These are phyloP conservation scores for Wolfiporia cocos DNA, from an alignment of 1,284 basidiomycete genomes.

Conservation along the genomic window DNA sequence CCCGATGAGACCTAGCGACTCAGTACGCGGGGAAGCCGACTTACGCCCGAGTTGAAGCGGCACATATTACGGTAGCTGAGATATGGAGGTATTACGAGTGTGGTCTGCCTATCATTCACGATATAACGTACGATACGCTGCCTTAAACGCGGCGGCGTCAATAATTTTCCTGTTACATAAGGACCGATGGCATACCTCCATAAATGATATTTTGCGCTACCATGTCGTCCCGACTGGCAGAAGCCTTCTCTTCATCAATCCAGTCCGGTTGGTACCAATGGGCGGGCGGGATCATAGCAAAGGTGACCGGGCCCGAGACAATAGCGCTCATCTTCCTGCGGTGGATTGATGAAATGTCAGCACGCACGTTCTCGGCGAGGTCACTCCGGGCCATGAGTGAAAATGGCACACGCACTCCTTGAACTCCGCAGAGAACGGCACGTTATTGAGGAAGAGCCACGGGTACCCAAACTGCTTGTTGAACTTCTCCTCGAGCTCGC, in stretches of 20 bases:
- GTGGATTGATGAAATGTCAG: slow-evolving; percentile 26
- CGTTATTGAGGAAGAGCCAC: slow-evolving; percentile 73
- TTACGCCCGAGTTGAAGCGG: slow-evolving; percentile 86
- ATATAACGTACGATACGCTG: slow-evolving; percentile 45
- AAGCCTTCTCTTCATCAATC: slow-evolving; percentile 78
- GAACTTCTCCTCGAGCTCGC: slow-evolving; percentile 57
- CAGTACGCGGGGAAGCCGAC: slow-evolving; percentile 16
- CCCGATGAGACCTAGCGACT: not conserved
- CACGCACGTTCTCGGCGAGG: slow-evolving; percentile 35
- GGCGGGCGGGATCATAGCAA: slow-evolving; percentile 47
- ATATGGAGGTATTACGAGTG: not conserved
- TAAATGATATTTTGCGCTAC: slow-evolving; percentile 79
- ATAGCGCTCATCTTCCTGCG: slow-evolving; percentile 36
- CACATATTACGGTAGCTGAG: slow-evolving; percentile 81
- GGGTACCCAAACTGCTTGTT: slow-evolving; percentile 64
- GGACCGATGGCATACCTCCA: slow-evolving; percentile 46
- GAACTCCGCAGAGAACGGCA: slow-evolving; percentile 65
- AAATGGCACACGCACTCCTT: slow-evolving; percentile 35
- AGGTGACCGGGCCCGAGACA: slow-evolving; percentile 33
- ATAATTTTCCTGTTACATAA: slow-evolving; percentile 12
- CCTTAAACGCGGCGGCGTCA: slow-evolving; percentile 28
- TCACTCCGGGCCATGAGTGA: not conserved
- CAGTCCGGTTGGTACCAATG: slow-evolving; percentile 86
- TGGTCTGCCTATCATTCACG: too few relatives aligned
- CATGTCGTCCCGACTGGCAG: slow-evolving; percentile 66